Evolutionary conservation across 805 yeast genomes (phyloP).

Genomic region (Kluyveromyces wickerhamii): DNA sequence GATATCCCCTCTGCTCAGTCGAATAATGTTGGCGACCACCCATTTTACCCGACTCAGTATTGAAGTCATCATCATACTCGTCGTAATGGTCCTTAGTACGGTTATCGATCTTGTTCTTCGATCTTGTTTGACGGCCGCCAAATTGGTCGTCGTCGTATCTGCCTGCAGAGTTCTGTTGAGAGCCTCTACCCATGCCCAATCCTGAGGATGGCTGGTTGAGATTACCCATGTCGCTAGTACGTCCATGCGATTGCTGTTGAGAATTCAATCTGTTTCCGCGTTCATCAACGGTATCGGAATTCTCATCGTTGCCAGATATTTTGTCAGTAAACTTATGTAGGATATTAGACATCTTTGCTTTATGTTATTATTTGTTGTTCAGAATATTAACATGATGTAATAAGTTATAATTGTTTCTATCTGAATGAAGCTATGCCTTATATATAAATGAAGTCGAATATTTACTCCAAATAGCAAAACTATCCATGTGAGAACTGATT

Average conservation of each 20-base stretch:
- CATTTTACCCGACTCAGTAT: not conserved
- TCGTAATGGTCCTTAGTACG: slow-evolving; percentile 4
- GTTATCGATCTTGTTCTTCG: slow-evolving; percentile 3
- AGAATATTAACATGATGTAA: too few species aligned
- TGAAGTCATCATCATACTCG: slow-evolving; percentile 10
- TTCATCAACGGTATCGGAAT: slow-evolving; percentile 6
- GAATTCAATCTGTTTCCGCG: slow-evolving; percentile 7
- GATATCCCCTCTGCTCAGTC: not conserved
- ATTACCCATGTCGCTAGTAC: not conserved
- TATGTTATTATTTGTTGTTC: too few species aligned
- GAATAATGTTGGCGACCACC: slow-evolving; percentile 2
- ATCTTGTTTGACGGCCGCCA: slow-evolving; percentile 2
- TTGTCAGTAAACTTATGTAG: slow-evolving; percentile 28
- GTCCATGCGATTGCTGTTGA: slow-evolving; percentile 7
- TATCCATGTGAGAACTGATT: too few species aligned
- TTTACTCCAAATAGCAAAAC: too few species aligned
- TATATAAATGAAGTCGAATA: too few species aligned
- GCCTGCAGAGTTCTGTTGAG: not conserved
- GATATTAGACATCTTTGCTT: slow-evolving; percentile 27
- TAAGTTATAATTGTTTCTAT: too few species aligned
- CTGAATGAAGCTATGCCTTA: too few species aligned
- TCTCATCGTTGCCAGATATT: slow-evolving; percentile 18
- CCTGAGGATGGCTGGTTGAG: slow-evolving; percentile 7
- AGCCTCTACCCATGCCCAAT: slow-evolving; percentile 7
- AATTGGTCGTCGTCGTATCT: slow-evolving; percentile 7